These are phyloP conservation scores for Aspergillus viridinutans DNA, from an alignment of 2,329 filamentous ascomycete genomes.

Conservation along the genomic window DNA sequence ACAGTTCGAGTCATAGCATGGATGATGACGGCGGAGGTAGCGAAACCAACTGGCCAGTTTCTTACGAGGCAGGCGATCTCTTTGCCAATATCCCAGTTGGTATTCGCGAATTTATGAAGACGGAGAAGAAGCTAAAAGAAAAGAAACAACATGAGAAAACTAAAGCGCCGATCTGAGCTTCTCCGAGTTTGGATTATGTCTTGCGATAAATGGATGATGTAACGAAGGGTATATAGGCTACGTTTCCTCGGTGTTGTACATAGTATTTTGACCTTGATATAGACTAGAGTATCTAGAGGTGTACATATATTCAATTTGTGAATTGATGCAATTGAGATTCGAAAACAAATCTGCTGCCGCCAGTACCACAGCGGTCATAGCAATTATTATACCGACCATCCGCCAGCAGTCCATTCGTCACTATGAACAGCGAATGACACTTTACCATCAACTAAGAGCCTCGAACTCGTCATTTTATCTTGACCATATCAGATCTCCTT, in stretches of 20 bases:
- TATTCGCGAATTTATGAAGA: slow-evolving; percentile 95
- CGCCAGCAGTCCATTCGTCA: background rate
- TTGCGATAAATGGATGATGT: background rate
- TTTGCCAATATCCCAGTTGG: slow-evolving; percentile 83
- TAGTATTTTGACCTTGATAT: background rate
- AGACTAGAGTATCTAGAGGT: background rate
- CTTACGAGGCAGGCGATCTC: slow-evolving; percentile 53
- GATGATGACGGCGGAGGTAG: slow-evolving; percentile 78
- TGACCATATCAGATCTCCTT: background rate
- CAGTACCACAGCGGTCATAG: background rate
- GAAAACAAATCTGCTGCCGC: background rate
- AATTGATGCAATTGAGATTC: background rate
- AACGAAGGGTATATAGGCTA: background rate
- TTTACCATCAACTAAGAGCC: background rate
- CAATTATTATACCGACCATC: background rate
- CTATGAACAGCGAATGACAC: background rate
- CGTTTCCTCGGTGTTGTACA: background rate
- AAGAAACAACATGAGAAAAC: slow-evolving; percentile 59
- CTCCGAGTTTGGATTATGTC: background rate
- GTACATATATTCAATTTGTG: background rate
- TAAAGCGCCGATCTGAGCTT: slow-evolving; percentile 8
- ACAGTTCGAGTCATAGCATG: slow-evolving; percentile 57
- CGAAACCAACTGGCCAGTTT: slow-evolving; percentile 60
- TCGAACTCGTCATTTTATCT: too few relatives aligned
- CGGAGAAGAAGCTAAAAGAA: slow-evolving; percentile 82